A percentile compares a stretch with the other conserved stretches of the same genome.
Conservation (phyloP, 768 basidiomycete genomes). For the Cystobasidium ongulense region DNA sequence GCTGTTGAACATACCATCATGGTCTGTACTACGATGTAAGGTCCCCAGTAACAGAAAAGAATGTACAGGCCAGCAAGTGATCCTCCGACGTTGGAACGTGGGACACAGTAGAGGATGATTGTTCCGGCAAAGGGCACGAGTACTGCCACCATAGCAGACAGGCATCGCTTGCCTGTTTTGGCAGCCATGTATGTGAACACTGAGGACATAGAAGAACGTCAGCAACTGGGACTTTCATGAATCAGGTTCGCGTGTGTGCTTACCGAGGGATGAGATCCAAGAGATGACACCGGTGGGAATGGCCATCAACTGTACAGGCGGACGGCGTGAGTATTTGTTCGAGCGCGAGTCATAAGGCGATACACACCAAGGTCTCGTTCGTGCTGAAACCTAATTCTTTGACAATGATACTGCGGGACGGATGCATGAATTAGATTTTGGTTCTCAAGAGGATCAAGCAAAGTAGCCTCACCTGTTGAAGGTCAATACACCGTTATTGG, state of each 20-base stretch:
- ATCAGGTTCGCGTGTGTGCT: neutral
- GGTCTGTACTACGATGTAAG: constrained; percentile 40
- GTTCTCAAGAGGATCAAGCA: too few species aligned
- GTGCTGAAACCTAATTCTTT: constrained; percentile 34
- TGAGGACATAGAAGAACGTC: too few species aligned
- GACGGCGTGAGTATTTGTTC: too few species aligned
- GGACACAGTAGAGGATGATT: constrained; percentile 39
- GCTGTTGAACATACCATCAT: constrained; percentile 31
- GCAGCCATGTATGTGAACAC: constrained; percentile 37
- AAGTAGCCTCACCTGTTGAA: constrained; percentile 34
- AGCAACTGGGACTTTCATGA: neutral
- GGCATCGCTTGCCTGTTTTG: constrained; percentile 35
- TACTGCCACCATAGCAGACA: constrained; percentile 35
- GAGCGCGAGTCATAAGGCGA: too few species aligned
- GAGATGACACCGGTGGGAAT: constrained; percentile 42
- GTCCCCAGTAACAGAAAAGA: constrained; percentile 42
- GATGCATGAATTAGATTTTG: neutral
- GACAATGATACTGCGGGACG: constrained; percentile 27
- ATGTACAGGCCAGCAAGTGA: constrained; percentile 40
- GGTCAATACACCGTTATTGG: constrained; percentile 34
- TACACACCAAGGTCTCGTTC: constrained; percentile 40
- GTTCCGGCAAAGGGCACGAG: constrained; percentile 37
- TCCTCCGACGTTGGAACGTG: constrained; percentile 39
- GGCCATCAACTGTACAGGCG: constrained; percentile 15
- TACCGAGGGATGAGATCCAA: constrained; percentile 35